Percentiles rank a stretch among this genome's conserved stretches.
phyloP scores from a whole-genome alignment of 495 filamentous ascomycete species.

The Podospora pseudopauciseta region DNA sequence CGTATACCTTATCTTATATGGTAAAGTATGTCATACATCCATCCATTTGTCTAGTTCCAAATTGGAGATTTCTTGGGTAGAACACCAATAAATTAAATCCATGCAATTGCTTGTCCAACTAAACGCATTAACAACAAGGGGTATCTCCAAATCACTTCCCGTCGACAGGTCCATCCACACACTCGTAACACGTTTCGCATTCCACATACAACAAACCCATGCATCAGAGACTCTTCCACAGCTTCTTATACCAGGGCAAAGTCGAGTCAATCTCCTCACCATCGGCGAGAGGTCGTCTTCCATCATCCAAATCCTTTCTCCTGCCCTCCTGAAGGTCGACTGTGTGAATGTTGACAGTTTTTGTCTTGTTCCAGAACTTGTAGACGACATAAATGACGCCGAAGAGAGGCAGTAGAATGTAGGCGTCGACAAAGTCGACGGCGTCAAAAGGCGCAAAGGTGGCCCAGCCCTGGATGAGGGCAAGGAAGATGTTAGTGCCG shows the following conservation, averaged over 20 bases:
- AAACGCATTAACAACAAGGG: not conserved
- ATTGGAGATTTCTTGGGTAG: too few species aligned
- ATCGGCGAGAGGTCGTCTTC: conserved; percentile 21
- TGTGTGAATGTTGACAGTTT: conserved; percentile 48
- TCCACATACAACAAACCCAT: not conserved
- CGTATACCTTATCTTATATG: too few species aligned
- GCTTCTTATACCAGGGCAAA: conserved; percentile 30
- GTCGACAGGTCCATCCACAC: not conserved
- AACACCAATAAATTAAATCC: not conserved
- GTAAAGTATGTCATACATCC: too few species aligned
- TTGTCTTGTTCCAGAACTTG: conserved; percentile 58
- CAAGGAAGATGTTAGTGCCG: conserved; percentile 57
- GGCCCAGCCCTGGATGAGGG: conserved; percentile 61
- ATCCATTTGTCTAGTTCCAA: too few species aligned
- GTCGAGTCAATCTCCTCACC: conserved; percentile 10
- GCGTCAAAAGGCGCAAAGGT: conserved; percentile 55
- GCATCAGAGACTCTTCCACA: conserved; percentile 21
- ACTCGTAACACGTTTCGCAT: not conserved
- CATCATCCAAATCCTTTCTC: conserved; percentile 45
- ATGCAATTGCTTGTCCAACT: not conserved
- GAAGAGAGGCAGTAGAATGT: conserved; percentile 65
- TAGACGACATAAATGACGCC: conserved; percentile 55
- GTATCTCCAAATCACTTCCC: not conserved
- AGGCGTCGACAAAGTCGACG: conserved; percentile 61
- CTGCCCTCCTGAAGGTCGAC: conserved; percentile 60